phyloP scores from a whole-genome alignment of 2,329 filamentous ascomycete genomes.

The Alternaria burnsii region DNA sequence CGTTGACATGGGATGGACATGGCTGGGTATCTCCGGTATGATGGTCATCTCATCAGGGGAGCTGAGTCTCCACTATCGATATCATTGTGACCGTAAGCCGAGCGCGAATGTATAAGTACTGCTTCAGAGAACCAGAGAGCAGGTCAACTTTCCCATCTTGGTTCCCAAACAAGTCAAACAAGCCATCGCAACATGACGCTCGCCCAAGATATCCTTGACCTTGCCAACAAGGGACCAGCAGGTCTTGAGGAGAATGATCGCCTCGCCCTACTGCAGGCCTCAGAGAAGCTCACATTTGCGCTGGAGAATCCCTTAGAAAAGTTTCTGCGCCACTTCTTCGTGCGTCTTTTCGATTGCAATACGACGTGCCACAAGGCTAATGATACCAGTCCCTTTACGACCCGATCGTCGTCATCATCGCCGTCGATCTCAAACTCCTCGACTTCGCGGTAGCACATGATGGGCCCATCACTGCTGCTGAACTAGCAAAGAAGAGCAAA shows the following conservation, averaged over 20 bases:
- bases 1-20: background rate
- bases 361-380: background rate
- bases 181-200: background rate
- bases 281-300: slow-evolving; percentile 11
- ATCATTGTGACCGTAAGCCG: too few relatives aligned
- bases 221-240: slow-evolving; percentile 8
- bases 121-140: too few relatives aligned
- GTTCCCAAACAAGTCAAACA: background rate
- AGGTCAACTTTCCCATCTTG: background rate
- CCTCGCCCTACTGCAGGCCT: slow-evolving; percentile 13
- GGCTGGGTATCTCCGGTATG: background rate
- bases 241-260: slow-evolving; percentile 18
- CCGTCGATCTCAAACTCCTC: slow-evolving; percentile 23
- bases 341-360: background rate
- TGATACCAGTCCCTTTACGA: background rate
- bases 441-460: slow-evolving; percentile 21
- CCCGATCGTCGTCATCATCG: slow-evolving; percentile 16
- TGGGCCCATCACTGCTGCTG: slow-evolving; percentile 12
- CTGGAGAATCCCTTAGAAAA: slow-evolving; percentile 20
- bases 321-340: slow-evolving; percentile 11
- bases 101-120: background rate
- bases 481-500: slow-evolving; percentile 19
- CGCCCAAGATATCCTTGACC: slow-evolving; percentile 8
- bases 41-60: background rate
- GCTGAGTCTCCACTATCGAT: background rate